Percentiles rank a stretch among this genome's conserved stretches.
Evolutionary conservation across 495 filamentous ascomycete genomes (phyloP).

Genomic region (Xylaria cubensis): DNA sequence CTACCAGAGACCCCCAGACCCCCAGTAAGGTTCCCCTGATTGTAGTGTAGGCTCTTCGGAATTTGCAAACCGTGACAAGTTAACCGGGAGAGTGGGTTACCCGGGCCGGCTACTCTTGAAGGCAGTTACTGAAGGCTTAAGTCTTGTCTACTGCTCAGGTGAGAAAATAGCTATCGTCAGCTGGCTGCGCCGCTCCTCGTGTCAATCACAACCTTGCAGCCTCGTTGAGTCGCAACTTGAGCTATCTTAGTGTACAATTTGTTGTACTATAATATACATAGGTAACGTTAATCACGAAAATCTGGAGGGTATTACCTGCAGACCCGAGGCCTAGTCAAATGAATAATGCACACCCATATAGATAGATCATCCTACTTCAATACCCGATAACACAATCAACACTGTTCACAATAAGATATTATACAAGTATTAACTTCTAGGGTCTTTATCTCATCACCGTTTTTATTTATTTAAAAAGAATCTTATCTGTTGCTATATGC

Average conservation of each 20-base stretch:
- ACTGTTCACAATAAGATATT: too few species aligned
- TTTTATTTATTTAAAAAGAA: too few species aligned
- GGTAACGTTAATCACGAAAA: neutral
- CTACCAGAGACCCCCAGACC: neutral
- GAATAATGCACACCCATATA: too few species aligned
- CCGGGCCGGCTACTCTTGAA: conserved; percentile 18
- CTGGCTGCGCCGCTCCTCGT: conserved; percentile 5
- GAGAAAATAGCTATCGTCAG: neutral
- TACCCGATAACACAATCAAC: too few species aligned
- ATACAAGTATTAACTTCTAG: too few species aligned
- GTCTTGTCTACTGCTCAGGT: neutral
- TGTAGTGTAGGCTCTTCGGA: neutral
- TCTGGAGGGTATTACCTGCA: conserved; percentile 13
- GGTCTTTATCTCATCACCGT: too few species aligned
- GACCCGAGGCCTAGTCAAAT: too few species aligned
- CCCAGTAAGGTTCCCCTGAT: neutral
- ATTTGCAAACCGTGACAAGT: conserved; percentile 17
- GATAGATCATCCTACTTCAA: too few species aligned
- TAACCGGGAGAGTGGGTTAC: conserved; percentile 8
- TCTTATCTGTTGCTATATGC: too few species aligned
- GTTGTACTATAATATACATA: neutral
- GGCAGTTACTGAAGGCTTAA: neutral
- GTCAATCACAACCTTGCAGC: neutral
- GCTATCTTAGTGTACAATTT: neutral
- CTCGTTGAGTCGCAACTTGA: neutral